Base-by-base conservation (phyloP, 78 protist species). In the Reticulomyxa filosa region DNA sequence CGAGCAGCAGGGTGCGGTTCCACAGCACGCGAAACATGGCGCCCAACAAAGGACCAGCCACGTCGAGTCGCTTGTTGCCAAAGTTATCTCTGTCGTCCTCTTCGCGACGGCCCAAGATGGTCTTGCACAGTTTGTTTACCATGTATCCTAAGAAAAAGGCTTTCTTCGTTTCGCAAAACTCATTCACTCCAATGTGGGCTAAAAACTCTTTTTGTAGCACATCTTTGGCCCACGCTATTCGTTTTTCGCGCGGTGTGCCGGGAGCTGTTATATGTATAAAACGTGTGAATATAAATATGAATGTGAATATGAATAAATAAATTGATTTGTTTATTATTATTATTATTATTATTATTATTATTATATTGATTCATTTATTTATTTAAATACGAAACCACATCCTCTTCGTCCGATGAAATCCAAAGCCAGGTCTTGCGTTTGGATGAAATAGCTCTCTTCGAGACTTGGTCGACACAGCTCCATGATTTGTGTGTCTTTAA, bases 11-110 rank as follows among this genome's bases (percentile, higher is more conserved):
- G n/a, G n/a, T 46, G 37, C 70, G 68, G 62, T 68, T 57, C 76
- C 91, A 86, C 29, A 82, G 74, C 30, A 53, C 52, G 34, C 89
- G 72, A 77, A 92, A 92, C 17, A 92, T 79, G 2, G 36, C 25
- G 20, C 78, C 76, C 17, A 93, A 4, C 5, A 97, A 75, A 26
- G 95, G 82, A 3, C 99, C 99, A 0, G 97, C 89, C 37, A 93
- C 62, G 35, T 78, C 74, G 0, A 89, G 27, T 38, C 99, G 88
- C 90, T 97, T 97, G 80, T 95, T 93, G 34, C 88, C 98, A 69
- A 74, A 93, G 79, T 94, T 96, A 70, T 97, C 99, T 17, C 99
- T 74, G 72, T 96, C 99, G 72, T 92, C 98, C 3, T 73, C 51
- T 23, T 62, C 2, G 38, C 77, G 38, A 22, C 27, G 70, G 32